Percentiles rank a stretch among this genome's conserved stretches.
Conservation (phyloP, 371 early-diverging fungal species). For the Blakeslea trispora region DNA sequence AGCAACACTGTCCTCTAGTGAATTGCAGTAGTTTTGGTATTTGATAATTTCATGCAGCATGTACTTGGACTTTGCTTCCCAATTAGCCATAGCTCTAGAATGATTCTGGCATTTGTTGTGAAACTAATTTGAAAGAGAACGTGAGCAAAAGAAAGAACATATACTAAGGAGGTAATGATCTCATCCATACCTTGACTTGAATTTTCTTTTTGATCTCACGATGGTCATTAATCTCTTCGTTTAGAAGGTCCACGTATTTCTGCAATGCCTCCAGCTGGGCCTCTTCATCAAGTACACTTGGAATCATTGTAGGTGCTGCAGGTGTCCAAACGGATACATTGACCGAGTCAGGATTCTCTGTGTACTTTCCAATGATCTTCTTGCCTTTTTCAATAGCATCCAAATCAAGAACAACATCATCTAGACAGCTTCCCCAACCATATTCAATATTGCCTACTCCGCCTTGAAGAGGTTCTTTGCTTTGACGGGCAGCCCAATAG, state of each 20-base stretch:
- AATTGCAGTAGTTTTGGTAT: conserved; percentile 83
- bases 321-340: conserved; percentile 37
- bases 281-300: conserved; percentile 31
- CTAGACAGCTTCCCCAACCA: conserved; percentile 80
- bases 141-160: not conserved
- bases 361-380: conserved; percentile 20
- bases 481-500: conserved; percentile 89
- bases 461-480: conserved; percentile 84
- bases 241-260: conserved; percentile 30
- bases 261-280: conserved; percentile 30
- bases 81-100: conserved; percentile 77
- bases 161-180: not conserved
- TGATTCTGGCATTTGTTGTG: conserved; percentile 57
- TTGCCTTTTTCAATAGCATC: conserved; percentile 26
- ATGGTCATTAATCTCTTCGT: conserved; percentile 42
- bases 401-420: conserved; percentile 37
- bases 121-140: conserved; percentile 44
- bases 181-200: conserved; percentile 27
- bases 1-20: conserved; percentile 65
- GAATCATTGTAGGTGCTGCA: conserved; percentile 39
- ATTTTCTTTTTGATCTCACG: conserved; percentile 42
- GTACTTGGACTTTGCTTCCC: conserved; percentile 86
- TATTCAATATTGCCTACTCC: conserved; percentile 86
- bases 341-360: conserved; percentile 25
- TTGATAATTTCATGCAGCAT: conserved; percentile 86